Evolutionary conservation across 495 filamentous ascomycete genomes (phyloP).

Genomic region (Clohesyomyces aquaticus): DNA sequence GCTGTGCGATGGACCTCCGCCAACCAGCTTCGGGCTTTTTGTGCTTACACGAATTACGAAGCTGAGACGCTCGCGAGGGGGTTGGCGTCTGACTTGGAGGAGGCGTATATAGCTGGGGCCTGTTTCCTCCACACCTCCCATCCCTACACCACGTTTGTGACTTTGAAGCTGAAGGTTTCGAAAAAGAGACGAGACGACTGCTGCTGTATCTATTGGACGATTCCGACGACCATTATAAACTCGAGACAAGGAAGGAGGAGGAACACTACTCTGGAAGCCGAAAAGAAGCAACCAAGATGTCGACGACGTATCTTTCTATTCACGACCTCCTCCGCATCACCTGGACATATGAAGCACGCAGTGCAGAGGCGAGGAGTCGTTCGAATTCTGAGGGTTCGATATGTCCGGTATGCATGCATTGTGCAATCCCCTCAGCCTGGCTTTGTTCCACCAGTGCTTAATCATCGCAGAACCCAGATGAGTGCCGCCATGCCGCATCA

Average conservation of each 20-base stretch:
- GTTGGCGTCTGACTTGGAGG: background rate
- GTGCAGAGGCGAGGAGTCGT: background rate
- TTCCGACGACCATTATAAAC: too few relatives aligned
- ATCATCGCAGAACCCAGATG: background rate
- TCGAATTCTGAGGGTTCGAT: conserved; percentile 2
- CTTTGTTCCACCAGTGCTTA: too few relatives aligned
- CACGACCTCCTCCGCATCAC: conserved; percentile 23
- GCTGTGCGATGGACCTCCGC: too few relatives aligned
- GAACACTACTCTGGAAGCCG: too few relatives aligned
- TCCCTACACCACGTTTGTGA: background rate
- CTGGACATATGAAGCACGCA: conserved; percentile 11
- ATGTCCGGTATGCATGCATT: background rate
- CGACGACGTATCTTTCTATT: background rate
- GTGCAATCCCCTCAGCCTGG: background rate
- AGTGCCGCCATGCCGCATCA: background rate
- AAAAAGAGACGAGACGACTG: background rate
- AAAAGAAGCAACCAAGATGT: background rate
- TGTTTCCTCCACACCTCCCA: background rate
- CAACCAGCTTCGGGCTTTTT: too few relatives aligned
- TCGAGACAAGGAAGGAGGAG: background rate
- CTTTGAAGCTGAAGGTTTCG: background rate
- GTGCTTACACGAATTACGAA: background rate
- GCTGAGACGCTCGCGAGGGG: background rate
- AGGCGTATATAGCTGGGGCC: background rate
- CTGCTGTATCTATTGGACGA: background rate